Evolutionary conservation across 2,329 filamentous ascomycete genomes (phyloP), one percentile per base, ranked within the genome.

Genomic region (Blastomyces silverae): DNA sequence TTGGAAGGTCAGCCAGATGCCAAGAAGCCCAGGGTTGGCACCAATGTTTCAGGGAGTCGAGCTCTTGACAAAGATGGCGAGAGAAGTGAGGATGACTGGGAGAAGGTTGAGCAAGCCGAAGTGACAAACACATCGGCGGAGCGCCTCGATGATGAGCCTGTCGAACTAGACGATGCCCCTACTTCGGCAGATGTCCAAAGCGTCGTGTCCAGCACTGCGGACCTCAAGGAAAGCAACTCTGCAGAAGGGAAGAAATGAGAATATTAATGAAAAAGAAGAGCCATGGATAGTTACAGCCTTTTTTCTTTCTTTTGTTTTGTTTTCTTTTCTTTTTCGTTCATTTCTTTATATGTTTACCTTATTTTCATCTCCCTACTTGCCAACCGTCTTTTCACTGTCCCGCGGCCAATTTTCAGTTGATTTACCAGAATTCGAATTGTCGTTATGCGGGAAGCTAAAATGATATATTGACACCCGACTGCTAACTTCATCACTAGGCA

Each of bases 21-120:
- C 56, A 83, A 84, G 73, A 82, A 79, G 72, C 76, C 77, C 67
- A 84, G 80, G 74, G 71, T 71, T 50, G 70, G 74, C 11, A 20
- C 66, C 48, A 63, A 61, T 15, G 44, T 65, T 25, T 58, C 60
- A 39, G 42, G 63, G 4, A 44, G 48, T 34, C 48, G 48, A 31
- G 28, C 15, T 42, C 22, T 46, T 10, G 53, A 62, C 44, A 67
- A 66, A 25, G 69, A 68, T 20, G 71, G 72, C 34, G 72, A 72
- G 25, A 71, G 67, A 42, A 75, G 69, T 28, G 74, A 76, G 39
- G 77, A 77, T 67, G 75, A 77, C 46, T 79, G 77, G 77, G 76
- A 79, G 65, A 72, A 77, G 44, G 71, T 78, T 34, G 72, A 75
- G 28, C 73, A 71, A 66, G 65, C 67, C 5, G 72, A 72, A 20